A percentile compares a stretch with the other conserved stretches of the same genome.
Evolutionary conservation across 2,329 filamentous ascomycete species (phyloP).

Genomic region (Fragosphaeria purpurea): DNA sequence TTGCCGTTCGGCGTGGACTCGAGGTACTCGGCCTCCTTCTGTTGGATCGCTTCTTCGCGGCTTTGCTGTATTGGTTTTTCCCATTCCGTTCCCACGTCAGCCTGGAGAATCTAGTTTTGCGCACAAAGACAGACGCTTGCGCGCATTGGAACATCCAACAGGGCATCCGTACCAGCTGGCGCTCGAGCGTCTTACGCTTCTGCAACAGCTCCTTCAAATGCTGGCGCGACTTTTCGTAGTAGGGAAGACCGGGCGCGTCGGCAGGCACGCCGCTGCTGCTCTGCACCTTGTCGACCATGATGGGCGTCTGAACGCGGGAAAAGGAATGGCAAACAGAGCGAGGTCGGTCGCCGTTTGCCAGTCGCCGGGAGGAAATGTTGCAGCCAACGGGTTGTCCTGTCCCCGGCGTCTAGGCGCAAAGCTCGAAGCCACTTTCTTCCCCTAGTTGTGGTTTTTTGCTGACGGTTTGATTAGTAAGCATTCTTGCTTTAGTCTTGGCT

Average conservation of each 20-base stretch:
- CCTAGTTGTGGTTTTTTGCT: too few relatives aligned
- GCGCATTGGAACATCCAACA: too few relatives aligned
- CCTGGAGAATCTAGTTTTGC: too few relatives aligned
- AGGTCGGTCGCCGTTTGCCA: background rate
- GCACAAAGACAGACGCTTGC: too few relatives aligned
- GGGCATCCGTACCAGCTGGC: slow-evolving; percentile 19
- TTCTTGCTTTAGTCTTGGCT: too few relatives aligned
- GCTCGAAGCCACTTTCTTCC: too few relatives aligned
- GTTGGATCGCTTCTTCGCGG: slow-evolving; percentile 69
- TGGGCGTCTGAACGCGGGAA: background rate
- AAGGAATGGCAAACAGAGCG: too few relatives aligned
- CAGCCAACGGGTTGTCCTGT: background rate
- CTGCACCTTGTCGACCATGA: slow-evolving; percentile 23
- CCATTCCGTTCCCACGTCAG: too few relatives aligned
- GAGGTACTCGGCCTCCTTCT: slow-evolving; percentile 78
- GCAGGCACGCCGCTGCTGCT: slow-evolving; percentile 12
- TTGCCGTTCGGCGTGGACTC: slow-evolving; percentile 85
- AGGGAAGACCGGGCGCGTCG: slow-evolving; percentile 46
- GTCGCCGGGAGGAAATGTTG: background rate
- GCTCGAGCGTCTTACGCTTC: slow-evolving; percentile 48
- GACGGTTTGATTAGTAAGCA: too few relatives aligned
- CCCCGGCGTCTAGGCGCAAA: too few relatives aligned
- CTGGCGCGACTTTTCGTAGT: slow-evolving; percentile 62
- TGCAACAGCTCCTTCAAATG: slow-evolving; percentile 57
- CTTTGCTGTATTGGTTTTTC: slow-evolving; percentile 1